phyloP scores from a whole-genome alignment of 192 early-diverging fungal genomes.

The Haplosporangium gracile region DNA sequence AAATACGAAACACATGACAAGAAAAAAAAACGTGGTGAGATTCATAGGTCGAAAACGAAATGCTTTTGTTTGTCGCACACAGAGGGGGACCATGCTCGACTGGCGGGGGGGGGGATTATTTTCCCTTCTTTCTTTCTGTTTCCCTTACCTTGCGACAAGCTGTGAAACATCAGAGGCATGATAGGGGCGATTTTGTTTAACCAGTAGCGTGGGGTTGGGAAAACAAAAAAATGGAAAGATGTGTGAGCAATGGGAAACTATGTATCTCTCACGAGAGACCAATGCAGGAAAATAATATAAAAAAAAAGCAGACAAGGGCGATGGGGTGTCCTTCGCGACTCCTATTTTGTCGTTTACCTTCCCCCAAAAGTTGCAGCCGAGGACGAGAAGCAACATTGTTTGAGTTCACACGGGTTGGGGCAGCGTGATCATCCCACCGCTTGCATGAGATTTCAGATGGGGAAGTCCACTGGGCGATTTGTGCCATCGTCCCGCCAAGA shows the following conservation, averaged over 20 bases:
- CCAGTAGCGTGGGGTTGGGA: not conserved
- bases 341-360: conserved; percentile 27
- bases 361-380: conserved; percentile 31
- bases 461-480: conserved; percentile 31
- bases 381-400: not conserved
- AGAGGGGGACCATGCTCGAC: not conserved
- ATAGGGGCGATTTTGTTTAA: not conserved
- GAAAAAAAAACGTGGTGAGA: conserved; percentile 4
- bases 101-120: not conserved
- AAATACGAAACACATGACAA: not conserved
- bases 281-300: not conserved
- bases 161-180: not conserved
- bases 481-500: conserved; percentile 43
- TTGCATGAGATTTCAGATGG: conserved; percentile 33
- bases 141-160: conserved; percentile 44
- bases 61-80: not conserved
- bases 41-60: not conserved
- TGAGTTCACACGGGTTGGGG: not conserved
- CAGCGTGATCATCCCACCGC: conserved; percentile 36
- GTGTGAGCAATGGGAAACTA: not conserved
- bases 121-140: not conserved
- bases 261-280: not conserved
- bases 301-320: not conserved
- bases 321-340: not conserved
- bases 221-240: not conserved